Evolutionary conservation across 495 filamentous ascomycete genomes (phyloP), one percentile per base, ranked within the genome.

Genomic region (Staphylotrichum tortipilum): DNA sequence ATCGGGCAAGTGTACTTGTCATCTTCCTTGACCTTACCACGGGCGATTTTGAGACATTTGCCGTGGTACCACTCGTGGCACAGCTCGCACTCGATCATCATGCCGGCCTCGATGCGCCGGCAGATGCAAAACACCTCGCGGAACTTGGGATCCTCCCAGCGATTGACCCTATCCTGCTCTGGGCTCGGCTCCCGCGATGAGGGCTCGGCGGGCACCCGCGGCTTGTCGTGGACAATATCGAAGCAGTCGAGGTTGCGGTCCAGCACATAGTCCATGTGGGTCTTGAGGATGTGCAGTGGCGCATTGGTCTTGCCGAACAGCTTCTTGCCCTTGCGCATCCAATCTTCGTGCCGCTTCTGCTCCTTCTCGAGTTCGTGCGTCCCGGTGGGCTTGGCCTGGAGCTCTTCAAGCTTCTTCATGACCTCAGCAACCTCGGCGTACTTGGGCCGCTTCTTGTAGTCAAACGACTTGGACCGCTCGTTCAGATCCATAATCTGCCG

Each of bases 11-110:
- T 97, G 68, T 95, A 99, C 62, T 94, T 94, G 57, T 97, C 94
- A 50, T 94, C 90, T 58, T 97, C 92, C 70, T 95, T 97, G 51
- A 97, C 86, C 59, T 96, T 97, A 12, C 92, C 92, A 37, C 92
- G 79, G 14, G 94, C 94, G 50, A 99, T 96, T 73, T 99, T 99
- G 30, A 99, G 76, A 62, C 92, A 99, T 67, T 96, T 97, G 33
- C 91, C 89, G 58, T 99, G 92, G 59, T 99, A 99, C 92, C 92
- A 99, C 69, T 99, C 92, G 56, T 95, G 89, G 66, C 92, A 99
- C 29, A 95, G 72, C 65, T 95, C 91, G 68, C 92, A 99, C 63
- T 99, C 92, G 55, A 99, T 95, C 92, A 99, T 99, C 85, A 96
- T 91, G 19, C 92, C 92, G 30, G 91, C 88, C 65, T 99, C 92